Base-by-base conservation (phyloP, 352 stramenopile genomes). In the Phytophthora tubulina region DNA sequence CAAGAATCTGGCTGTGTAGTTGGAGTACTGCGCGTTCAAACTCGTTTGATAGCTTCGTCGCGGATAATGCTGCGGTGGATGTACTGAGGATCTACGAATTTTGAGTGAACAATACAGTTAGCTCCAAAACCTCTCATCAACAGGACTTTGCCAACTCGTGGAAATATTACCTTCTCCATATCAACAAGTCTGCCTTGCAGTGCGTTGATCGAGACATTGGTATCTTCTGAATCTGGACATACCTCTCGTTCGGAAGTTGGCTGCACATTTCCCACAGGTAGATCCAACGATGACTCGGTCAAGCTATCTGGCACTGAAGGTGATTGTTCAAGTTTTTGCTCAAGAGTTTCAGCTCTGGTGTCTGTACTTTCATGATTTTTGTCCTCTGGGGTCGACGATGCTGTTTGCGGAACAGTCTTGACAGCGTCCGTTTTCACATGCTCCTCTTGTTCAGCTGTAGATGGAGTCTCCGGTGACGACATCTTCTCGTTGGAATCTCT, bases 11-110 rank as follows among this genome's bases (percentile, higher is more conserved):
- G 11, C 62, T 59, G 36, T 84, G 79, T 1, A 86, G 57, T 46
- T 86, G 76, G 15, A 72, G 49, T 0, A 86, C 52, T 3, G 79
- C 65, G 9, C 54, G 63, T 36, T 84, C 76, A 7, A 81, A 75
- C 44, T 84, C 73, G 33, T 55, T 80, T 2, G 73, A 30, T 39
- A 51, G 31, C 27, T 70, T 64, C 4, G 53, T 60, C 0, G 56
- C 36, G 6, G 59, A 70, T 49, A 82, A 15, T 5, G 76, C 71
- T 13, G 46, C 45, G 17, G 63, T 67, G 27, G 64, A 78, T 14
- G 76, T 84, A 41, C 60, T 30, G 4, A 86, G 66, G 7, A 84
- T 71, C 79, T 86, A 53, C 21, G 63, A 4, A 65, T 21, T 46
- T 42, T 39, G 52, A 32, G 15, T 14, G 4, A 41, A 63, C 35